Conservation (phyloP, 768 basidiomycete species). For the Lyophyllum semitale region DNA sequence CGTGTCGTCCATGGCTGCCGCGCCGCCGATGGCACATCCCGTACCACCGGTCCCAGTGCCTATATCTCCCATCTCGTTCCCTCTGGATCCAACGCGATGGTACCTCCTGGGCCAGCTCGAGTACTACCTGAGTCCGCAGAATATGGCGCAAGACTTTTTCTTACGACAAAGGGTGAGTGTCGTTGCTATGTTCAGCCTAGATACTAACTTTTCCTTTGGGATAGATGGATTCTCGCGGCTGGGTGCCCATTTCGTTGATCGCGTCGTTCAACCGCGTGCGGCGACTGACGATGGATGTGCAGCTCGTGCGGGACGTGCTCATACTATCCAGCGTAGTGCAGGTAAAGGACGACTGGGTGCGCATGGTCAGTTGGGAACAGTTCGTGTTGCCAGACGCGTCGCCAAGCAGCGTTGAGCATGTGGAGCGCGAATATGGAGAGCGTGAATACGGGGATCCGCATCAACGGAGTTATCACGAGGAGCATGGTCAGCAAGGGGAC, state of each 20-base stretch:
- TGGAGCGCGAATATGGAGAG: conserved; percentile 17
- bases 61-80: conserved; percentile 46
- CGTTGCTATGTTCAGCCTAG: not conserved
- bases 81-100: conserved; percentile 65
- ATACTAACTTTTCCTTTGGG: not conserved
- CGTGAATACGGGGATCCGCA: conserved; percentile 9
- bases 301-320: conserved; percentile 73
- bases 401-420: conserved; percentile 38
- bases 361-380: conserved; percentile 66
- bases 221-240: conserved; percentile 90
- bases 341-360: conserved; percentile 65
- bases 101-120: conserved; percentile 83
- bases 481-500: not conserved
- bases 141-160: conserved; percentile 86
- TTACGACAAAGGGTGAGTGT: conserved; percentile 70
- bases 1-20: conserved; percentile 22
- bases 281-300: conserved; percentile 57
- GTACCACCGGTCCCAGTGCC: conserved; percentile 49
- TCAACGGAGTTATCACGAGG: not conserved
- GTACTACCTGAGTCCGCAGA: conserved; percentile 90
- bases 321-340: conserved; percentile 68
- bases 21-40: conserved; percentile 22
- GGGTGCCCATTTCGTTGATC: conserved; percentile 80
- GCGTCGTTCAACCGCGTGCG: conserved; percentile 88
- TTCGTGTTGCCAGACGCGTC: conserved; percentile 68